phyloP scores from a whole-genome alignment of 2,329 filamentous ascomycete species.

The Pezicula radicicola region DNA sequence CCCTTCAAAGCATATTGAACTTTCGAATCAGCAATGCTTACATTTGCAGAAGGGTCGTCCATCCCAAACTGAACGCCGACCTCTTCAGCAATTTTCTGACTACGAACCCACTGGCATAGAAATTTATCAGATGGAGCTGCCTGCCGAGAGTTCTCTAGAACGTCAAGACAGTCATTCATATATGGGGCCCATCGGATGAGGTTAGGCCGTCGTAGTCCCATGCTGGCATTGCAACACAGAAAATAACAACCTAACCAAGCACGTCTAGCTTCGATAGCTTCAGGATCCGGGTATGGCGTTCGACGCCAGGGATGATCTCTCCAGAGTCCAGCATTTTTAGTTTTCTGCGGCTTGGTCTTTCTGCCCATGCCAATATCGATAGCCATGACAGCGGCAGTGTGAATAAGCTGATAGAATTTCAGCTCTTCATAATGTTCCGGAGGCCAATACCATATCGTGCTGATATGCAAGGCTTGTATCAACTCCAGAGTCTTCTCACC shows the following conservation, averaged over 20 bases:
- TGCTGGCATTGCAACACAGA: conserved; percentile 36
- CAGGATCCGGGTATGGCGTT: conserved; percentile 29
- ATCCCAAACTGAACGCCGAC: conserved; percentile 54
- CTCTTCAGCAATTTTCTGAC: conserved; percentile 50
- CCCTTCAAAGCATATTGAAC: conserved; percentile 51
- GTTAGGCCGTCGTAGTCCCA: conserved; percentile 41
- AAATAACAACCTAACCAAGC: conserved; percentile 32
- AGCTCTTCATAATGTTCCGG: conserved; percentile 42
- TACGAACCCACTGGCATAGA: conserved; percentile 38
- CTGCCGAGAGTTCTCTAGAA: conserved; percentile 37
- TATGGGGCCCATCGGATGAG: conserved; percentile 40
- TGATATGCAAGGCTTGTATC: conserved; percentile 45
- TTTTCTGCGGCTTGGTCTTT: conserved; percentile 23
- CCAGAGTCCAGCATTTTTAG: conserved; percentile 37
- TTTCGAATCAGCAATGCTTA: conserved; percentile 51
- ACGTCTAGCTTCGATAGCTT: conserved; percentile 29
- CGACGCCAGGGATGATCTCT: conserved; percentile 39
- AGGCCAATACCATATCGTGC: conserved; percentile 47
- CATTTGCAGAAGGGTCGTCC: conserved; percentile 34
- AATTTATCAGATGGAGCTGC: conserved; percentile 35
- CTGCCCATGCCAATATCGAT: conserved; percentile 33
- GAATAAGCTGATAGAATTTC: conserved; percentile 49
- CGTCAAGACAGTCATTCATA: conserved; percentile 40
- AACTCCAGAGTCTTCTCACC: conserved; percentile 49
- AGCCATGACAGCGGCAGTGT: conserved; percentile 48